A percentile compares a stretch with the other conserved stretches of the same genome.
phyloP scores from a whole-genome alignment of 1,284 basidiomycete species.

The Mrakiaceae sp. region DNA sequence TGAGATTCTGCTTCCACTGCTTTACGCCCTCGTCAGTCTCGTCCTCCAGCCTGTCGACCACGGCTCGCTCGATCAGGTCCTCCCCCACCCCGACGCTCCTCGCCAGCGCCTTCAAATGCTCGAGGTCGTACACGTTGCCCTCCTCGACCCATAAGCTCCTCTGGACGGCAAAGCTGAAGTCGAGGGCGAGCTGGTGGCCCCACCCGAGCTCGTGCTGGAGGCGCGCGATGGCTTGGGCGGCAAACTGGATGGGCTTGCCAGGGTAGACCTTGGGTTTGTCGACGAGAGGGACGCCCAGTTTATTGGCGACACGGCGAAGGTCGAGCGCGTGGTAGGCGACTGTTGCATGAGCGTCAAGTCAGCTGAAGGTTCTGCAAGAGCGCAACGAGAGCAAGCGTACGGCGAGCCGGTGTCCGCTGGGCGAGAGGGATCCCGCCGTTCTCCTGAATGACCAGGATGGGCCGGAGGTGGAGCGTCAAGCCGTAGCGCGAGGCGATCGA shows the following conservation, averaged over 20 bases:
- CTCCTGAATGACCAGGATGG: slow-evolving; percentile 24
- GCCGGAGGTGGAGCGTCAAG: slow-evolving; percentile 22
- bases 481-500: slow-evolving; percentile 21
- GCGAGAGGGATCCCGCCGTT: slow-evolving; percentile 22
- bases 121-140: slow-evolving; percentile 20
- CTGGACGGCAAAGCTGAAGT: slow-evolving; percentile 22
- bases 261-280: slow-evolving; percentile 23
- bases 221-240: slow-evolving; percentile 23
- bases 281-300: slow-evolving; percentile 18
- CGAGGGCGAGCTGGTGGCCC: slow-evolving; percentile 19
- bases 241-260: slow-evolving; percentile 19
- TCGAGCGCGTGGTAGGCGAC: slow-evolving; percentile 25
- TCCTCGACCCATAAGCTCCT: slow-evolving; percentile 24
- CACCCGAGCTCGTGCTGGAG: slow-evolving; percentile 20
- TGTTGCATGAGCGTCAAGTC: slow-evolving; percentile 20
- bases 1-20: slow-evolving; percentile 21
- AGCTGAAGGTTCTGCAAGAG: slow-evolving; percentile 11
- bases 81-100: slow-evolving; percentile 17
- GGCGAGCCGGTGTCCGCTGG: background rate
- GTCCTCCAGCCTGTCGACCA: background rate
- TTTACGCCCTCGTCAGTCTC: slow-evolving; percentile 18
- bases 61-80: background rate
- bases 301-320: slow-evolving; percentile 20
- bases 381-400: background rate
- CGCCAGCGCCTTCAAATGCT: slow-evolving; percentile 18